Conservation (phyloP, 257 asterid genomes). For the Petunia axillaris region DNA sequence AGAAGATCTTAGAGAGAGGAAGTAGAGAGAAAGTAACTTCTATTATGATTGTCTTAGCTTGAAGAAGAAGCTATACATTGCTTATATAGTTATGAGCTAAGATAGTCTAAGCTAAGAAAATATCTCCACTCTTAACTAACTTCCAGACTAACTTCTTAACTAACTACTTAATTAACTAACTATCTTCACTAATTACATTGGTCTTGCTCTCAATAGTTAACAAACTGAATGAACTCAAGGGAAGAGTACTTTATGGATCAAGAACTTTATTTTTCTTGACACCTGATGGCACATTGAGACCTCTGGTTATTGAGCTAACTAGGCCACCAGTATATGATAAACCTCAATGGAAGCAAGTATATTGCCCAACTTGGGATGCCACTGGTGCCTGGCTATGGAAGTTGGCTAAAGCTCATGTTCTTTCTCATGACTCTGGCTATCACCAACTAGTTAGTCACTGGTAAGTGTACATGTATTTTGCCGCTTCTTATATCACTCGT, state of each 20-base stretch:
- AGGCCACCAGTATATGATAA: constrained; percentile 61
- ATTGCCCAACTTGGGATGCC: constrained; percentile 47
- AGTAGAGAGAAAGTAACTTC: no score
- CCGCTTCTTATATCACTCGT: no score
- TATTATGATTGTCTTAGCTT: no score
- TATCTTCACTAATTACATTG: no score
- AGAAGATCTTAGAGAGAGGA: no score
- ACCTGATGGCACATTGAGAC: constrained; percentile 52
- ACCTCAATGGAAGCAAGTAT: constrained; percentile 71
- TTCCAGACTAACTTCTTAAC: no score
- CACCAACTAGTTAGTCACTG: constrained; percentile 82
- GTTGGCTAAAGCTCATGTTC: constrained; percentile 70
- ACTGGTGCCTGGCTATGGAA: constrained; percentile 79
- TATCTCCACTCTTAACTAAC: no score
- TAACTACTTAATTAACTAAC: no score
- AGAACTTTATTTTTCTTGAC: constrained; percentile 68
- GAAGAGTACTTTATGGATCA: constrained; percentile 73
- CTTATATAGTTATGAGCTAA: no score
- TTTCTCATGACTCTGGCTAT: constrained; percentile 75
- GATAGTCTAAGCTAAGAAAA: no score
- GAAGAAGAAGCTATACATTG: no score
- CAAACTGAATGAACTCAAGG: constrained; percentile 57
- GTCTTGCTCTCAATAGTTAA: constrained; percentile 34
- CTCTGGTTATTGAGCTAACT: constrained; percentile 74
- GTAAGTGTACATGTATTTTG: constrained; percentile 36